Conservation (phyloP, 768 basidiomycete genomes). For the Neoboletus brunneissimus region DNA sequence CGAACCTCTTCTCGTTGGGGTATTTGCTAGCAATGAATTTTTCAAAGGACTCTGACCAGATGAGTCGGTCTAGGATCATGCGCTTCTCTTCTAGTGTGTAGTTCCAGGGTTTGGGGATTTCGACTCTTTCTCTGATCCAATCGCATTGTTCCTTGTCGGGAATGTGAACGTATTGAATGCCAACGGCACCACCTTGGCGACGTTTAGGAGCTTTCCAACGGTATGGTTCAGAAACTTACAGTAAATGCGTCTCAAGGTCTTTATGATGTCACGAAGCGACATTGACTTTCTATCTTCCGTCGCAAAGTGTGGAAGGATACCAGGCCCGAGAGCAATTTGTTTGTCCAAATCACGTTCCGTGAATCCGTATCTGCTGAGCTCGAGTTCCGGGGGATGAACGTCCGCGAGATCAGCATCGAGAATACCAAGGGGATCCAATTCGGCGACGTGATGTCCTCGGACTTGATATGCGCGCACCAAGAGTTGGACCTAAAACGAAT, state of each 20-base stretch:
- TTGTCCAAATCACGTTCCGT: slow-evolving; percentile 92
- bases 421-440: slow-evolving; percentile 94
- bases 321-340: slow-evolving; percentile 91
- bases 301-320: slow-evolving; percentile 94
- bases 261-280: slow-evolving; percentile 89
- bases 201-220: slow-evolving; percentile 2
- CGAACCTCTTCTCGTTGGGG: slow-evolving; percentile 99
- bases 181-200: slow-evolving; percentile 72
- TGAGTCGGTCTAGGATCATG: slow-evolving; percentile 97
- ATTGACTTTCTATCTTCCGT: slow-evolving; percentile 83
- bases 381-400: slow-evolving; percentile 81
- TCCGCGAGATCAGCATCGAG: slow-evolving; percentile 83
- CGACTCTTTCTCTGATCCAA: slow-evolving; percentile 96
- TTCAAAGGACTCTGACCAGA: slow-evolving; percentile 99
- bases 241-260: slow-evolving; percentile 87
- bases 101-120: slow-evolving; percentile 95
- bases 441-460: slow-evolving; percentile 93
- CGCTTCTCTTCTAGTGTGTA: slow-evolving; percentile 98
- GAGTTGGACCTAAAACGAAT: slow-evolving; percentile 75
- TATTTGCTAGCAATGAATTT: slow-evolving; percentile 98
- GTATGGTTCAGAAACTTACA: slow-evolving; percentile 53
- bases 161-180: slow-evolving; percentile 93
- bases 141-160: slow-evolving; percentile 98
- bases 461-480: slow-evolving; percentile 99
- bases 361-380: slow-evolving; percentile 93